A percentile compares a stretch with the other conserved stretches of the same genome.
These are phyloP conservation scores for Corinectria fuckeliana DNA, from an alignment of 2,329 filamentous ascomycete genomes.

Conservation along the genomic window DNA sequence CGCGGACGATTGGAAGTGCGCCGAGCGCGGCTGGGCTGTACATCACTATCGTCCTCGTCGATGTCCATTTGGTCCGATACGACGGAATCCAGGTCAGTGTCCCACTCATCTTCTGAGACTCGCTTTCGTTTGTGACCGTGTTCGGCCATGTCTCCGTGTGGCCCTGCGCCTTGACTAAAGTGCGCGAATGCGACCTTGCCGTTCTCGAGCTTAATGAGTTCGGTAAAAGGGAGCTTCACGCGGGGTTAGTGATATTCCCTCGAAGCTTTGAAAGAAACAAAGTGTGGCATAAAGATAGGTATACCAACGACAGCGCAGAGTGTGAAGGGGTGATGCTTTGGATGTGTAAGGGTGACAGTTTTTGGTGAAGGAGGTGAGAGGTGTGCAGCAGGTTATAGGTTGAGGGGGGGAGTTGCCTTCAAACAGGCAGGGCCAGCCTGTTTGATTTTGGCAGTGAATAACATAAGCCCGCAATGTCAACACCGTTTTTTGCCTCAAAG, in stretches of 20 bases:
- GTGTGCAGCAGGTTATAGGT: too few species aligned
- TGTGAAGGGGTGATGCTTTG: background rate
- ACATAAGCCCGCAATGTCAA: background rate
- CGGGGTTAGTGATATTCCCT: slow-evolving; percentile 25
- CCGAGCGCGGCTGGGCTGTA: slow-evolving; percentile 14
- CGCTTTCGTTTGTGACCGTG: slow-evolving; percentile 42
- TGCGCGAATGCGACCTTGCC: slow-evolving; percentile 40
- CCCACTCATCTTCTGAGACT: slow-evolving; percentile 37
- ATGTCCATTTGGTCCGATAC: slow-evolving; percentile 38
- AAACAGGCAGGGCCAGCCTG: slow-evolving; percentile 9
- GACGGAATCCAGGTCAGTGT: slow-evolving; percentile 33
- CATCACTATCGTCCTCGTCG: slow-evolving; percentile 35
- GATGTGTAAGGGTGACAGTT: too few species aligned
- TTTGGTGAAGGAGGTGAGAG: slow-evolving; percentile 19
- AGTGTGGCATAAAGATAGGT: too few species aligned
- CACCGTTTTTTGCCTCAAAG: background rate
- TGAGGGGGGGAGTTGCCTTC: background rate
- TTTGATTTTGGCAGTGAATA: slow-evolving; percentile 30
- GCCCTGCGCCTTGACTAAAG: slow-evolving; percentile 24
- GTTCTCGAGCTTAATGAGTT: slow-evolving; percentile 43
- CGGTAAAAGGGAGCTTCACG: slow-evolving; percentile 39
- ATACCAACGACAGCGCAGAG: too few species aligned
- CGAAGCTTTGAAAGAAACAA: background rate
- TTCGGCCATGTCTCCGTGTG: slow-evolving; percentile 26
- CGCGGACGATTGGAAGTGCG: slow-evolving; percentile 24